Conservation (phyloP, 768 basidiomycete species). For the Amanita exitialis region DNA sequence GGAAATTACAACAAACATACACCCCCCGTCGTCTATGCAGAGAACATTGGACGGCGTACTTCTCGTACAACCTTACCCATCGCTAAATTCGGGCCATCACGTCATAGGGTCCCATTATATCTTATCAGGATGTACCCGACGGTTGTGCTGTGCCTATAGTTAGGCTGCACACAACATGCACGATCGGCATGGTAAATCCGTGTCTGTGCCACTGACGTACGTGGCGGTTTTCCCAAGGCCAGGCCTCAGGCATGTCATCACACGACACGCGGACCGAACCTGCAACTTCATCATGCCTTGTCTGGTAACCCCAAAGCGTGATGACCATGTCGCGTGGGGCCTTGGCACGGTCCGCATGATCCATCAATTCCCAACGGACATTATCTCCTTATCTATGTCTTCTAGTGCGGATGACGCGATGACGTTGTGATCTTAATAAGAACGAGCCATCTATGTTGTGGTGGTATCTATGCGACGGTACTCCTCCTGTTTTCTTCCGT, state of each 20-base stretch:
- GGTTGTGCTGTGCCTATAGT: not conserved
- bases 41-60: not conserved
- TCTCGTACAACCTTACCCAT: not conserved
- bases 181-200: conserved; percentile 1
- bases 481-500: not conserved
- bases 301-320: not conserved
- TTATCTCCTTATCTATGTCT: not conserved
- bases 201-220: conserved; percentile 1
- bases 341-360: not conserved
- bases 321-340: not conserved
- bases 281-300: not conserved
- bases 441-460: not conserved
- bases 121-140: not conserved
- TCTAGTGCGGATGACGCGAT: not conserved
- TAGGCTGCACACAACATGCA: not conserved
- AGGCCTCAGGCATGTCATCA: not conserved
- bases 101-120: not conserved
- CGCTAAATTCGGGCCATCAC: not conserved
- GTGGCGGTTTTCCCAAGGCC: not conserved
- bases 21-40: no score
- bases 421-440: not conserved
- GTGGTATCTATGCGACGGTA: not conserved
- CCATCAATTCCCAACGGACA: not conserved
- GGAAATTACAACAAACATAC: no score
- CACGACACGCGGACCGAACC: not conserved